Evolutionary conservation across 1,284 basidiomycete genomes (phyloP).

Genomic region (Ceratobasidium theobromae): DNA sequence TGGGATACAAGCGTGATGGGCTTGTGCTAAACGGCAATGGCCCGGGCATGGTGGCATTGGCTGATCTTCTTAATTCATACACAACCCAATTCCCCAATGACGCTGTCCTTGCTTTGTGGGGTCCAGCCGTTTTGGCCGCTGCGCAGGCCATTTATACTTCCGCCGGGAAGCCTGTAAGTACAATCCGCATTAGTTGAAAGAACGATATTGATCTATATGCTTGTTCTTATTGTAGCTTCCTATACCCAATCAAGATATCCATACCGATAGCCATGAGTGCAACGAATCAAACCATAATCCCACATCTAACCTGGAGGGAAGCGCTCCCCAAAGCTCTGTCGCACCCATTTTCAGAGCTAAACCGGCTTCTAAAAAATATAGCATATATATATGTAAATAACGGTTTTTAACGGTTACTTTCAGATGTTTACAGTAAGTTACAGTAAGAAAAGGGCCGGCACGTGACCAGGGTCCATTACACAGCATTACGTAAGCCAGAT

Average conservation of each 20-base stretch:
- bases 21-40: not conserved
- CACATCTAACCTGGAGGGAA: not conserved
- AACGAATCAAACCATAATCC: no score
- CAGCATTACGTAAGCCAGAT: no score
- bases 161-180: not conserved
- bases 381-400: no score
- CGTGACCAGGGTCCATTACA: no score
- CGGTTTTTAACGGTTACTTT: no score
- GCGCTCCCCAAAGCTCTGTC: not conserved
- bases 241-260: no score
- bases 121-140: not conserved
- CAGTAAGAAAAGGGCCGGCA: no score
- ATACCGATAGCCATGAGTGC: no score
- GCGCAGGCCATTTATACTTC: not conserved
- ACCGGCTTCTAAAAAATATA: not conserved
- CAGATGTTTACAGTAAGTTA: no score
- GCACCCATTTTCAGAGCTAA: not conserved
- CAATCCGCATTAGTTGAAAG: not conserved
- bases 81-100: not conserved
- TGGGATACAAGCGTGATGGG: not conserved
- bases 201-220: not conserved
- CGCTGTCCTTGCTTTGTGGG: not conserved
- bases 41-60: not conserved
- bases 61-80: conserved; percentile 3
- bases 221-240: no score